These are phyloP conservation scores for Populus ilicifolia DNA, from an alignment of 345 rosid genomes.

Conservation along the genomic window DNA sequence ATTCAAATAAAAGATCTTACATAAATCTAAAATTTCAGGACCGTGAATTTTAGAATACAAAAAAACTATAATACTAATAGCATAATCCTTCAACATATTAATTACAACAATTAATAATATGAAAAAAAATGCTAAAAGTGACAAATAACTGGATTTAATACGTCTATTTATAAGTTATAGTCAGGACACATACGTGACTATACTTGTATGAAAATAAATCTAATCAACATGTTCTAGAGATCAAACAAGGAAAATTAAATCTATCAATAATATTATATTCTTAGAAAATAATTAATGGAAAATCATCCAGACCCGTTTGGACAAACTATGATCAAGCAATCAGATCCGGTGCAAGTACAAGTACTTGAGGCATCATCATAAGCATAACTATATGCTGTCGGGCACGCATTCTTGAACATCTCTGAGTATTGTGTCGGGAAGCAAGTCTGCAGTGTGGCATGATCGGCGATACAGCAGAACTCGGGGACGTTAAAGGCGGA, in stretches of 20 bases:
- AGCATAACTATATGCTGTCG: constrained; percentile 86
- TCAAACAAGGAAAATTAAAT: too few relatives aligned
- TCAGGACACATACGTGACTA: too few relatives aligned
- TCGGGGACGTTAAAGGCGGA: constrained; percentile 67
- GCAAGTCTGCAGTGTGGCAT: constrained; percentile 70
- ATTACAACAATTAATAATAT: background rate
- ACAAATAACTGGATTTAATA: too few relatives aligned
- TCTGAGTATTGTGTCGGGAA: constrained; percentile 65
- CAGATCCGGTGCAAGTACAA: constrained; percentile 68
- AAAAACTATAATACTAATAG: too few relatives aligned
- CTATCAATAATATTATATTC: background rate
- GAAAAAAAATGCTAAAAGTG: too few relatives aligned
- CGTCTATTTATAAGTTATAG: too few relatives aligned
- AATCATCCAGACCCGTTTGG: constrained; percentile 24
- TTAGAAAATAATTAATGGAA: background rate
- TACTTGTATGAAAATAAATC: too few relatives aligned
- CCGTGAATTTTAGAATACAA: too few relatives aligned
- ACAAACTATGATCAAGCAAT: constrained; percentile 77
- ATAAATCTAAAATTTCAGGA: too few relatives aligned
- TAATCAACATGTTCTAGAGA: too few relatives aligned
- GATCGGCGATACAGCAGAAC: constrained; percentile 77
- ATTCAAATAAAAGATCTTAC: too few relatives aligned
- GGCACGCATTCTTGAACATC: constrained; percentile 84
- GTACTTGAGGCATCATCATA: constrained; percentile 88
- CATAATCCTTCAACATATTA: background rate